Percentiles rank a stretch among this genome's conserved stretches.
Conservation (phyloP, 2,329 filamentous ascomycete species). For the Decorospora gaudefroyi region DNA sequence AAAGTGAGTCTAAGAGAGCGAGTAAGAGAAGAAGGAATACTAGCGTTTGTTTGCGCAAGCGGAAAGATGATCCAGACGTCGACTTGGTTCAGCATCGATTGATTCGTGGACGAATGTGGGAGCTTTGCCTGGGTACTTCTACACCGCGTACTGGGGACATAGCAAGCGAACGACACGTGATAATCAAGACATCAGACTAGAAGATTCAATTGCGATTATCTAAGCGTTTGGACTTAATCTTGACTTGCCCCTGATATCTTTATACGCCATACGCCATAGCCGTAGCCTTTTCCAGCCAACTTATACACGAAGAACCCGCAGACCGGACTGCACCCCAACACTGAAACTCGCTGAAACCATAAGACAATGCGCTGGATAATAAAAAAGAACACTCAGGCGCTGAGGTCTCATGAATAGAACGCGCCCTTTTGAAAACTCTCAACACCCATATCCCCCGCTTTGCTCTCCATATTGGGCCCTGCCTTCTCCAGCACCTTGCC, state of each 20-base stretch:
- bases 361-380: constrained; percentile 14
- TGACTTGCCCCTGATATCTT: constrained; percentile 17
- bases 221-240: background rate
- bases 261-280: constrained; percentile 18
- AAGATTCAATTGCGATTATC: background rate
- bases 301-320: constrained; percentile 17
- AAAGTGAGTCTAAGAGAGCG: too few relatives aligned
- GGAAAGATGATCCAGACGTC: too few relatives aligned
- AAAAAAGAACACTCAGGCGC: constrained; percentile 12
- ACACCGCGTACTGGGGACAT: background rate
- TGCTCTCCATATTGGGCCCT: constrained; percentile 58
- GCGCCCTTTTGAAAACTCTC: constrained; percentile 74
- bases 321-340: background rate
- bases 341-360: background rate
- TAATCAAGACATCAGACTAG: background rate
- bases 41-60: too few relatives aligned
- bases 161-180: background rate
- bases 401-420: constrained; percentile 62
- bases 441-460: constrained; percentile 66
- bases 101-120: too few relatives aligned
- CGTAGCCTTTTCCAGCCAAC: constrained; percentile 32
- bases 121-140: too few relatives aligned
- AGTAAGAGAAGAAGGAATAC: too few relatives aligned
- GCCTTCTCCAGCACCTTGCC: constrained; percentile 50
- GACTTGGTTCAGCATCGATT: too few relatives aligned